phyloP scores from a whole-genome alignment of 2,329 filamentous ascomycete genomes.

The Fusarium denticulatum region DNA sequence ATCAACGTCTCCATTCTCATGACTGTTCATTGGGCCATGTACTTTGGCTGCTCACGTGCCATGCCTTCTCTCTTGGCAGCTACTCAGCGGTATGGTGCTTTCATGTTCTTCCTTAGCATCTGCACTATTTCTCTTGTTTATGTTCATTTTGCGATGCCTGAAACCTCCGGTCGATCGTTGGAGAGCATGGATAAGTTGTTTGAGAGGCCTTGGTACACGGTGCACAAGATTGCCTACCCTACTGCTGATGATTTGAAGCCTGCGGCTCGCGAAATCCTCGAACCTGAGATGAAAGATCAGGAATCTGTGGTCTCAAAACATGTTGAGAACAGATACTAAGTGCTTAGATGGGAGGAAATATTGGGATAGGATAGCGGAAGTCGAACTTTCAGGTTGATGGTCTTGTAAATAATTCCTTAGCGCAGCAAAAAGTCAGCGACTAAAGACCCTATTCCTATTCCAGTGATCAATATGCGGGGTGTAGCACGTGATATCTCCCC shows the following conservation, averaged over 20 bases:
- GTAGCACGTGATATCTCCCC: background rate
- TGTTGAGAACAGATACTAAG: background rate
- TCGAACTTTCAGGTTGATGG: accelerated
- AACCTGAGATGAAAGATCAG: conserved; percentile 16
- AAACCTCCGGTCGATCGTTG: conserved; percentile 44
- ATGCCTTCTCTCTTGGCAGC: conserved; percentile 49
- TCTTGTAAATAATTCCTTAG: accelerated
- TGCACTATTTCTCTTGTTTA: conserved; percentile 44
- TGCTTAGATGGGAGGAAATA: accelerated
- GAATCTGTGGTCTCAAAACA: conserved; percentile 17
- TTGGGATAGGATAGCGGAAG: accelerated
- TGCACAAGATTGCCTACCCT: conserved; percentile 44
- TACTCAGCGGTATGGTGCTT: conserved; percentile 46
- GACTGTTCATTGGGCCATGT: conserved; percentile 54
- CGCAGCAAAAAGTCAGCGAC: background rate
- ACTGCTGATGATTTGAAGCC: conserved; percentile 38
- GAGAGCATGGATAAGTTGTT: conserved; percentile 47
- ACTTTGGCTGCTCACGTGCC: conserved; percentile 48
- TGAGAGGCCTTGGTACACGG: conserved; percentile 44
- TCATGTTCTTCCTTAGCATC: conserved; percentile 45
- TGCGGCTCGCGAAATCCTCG: conserved; percentile 2
- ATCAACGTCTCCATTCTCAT: conserved; percentile 54
- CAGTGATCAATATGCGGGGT: background rate
- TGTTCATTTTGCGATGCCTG: conserved; percentile 48
- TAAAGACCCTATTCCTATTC: background rate